phyloP scores from a whole-genome alignment of 192 early-diverging fungal species.

The Coemansia sp. region DNA sequence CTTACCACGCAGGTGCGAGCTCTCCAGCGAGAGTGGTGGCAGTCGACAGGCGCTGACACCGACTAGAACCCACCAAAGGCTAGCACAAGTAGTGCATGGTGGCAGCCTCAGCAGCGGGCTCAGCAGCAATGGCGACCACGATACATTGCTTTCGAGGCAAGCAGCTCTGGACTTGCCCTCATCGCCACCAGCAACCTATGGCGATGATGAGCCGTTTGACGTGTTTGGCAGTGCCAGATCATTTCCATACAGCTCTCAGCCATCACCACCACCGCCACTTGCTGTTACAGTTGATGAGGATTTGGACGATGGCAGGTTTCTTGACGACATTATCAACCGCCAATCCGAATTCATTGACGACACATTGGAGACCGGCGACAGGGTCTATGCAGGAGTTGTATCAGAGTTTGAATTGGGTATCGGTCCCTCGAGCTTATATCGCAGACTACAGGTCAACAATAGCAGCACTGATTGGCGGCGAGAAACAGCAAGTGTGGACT shows the following conservation, averaged over 20 bases:
- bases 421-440: not conserved
- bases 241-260: not conserved
- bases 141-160: constrained; percentile 2
- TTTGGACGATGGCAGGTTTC: constrained; percentile 10
- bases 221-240: not conserved
- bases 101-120: not conserved
- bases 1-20: not conserved
- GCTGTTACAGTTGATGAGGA: not conserved
- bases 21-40: constrained; percentile 5
- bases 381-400: not conserved
- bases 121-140: not conserved
- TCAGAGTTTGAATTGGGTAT: constrained; percentile 3
- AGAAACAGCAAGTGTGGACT: not conserved
- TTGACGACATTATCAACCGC: constrained; percentile 14
- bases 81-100: not conserved
- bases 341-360: not conserved
- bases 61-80: not conserved
- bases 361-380: not conserved
- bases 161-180: constrained; percentile 43
- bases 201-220: constrained; percentile 2
- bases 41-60: not conserved
- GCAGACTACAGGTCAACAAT: not conserved
- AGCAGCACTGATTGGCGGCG: not conserved
- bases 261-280: not conserved
- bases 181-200: constrained; percentile 23